Conservation (phyloP, 164 flowering plant species). For the Magnolia kwangsiensis region DNA sequence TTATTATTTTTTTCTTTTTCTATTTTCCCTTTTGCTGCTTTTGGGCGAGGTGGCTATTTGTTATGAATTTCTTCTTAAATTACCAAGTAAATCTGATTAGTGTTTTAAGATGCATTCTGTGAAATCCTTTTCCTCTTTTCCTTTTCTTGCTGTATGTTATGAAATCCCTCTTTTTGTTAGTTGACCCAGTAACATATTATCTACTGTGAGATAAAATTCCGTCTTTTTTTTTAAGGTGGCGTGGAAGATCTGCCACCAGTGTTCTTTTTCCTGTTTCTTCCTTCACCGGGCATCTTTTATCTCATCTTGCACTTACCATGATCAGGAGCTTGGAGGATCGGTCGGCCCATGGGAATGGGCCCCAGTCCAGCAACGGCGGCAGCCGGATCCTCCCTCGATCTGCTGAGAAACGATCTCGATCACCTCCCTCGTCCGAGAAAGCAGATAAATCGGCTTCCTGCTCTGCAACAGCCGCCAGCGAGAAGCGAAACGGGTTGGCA, state of each 20-base stretch:
- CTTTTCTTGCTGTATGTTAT: not conserved
- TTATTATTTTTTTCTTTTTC: not conserved
- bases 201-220: not conserved
- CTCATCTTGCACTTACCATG: slow-evolving; percentile 8
- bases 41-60: not conserved
- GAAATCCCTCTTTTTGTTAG: not conserved
- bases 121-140: not conserved
- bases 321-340: slow-evolving; percentile 27
- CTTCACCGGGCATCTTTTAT: not conserved
- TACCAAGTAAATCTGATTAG: too few species aligned
- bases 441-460: slow-evolving; percentile 1
- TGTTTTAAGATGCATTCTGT: not conserved
- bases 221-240: not conserved
- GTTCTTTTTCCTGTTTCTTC: not conserved
- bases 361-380: slow-evolving; percentile 9
- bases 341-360: slow-evolving; percentile 13
- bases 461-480: not conserved
- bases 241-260: not conserved
- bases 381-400: slow-evolving; percentile 17
- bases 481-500: slow-evolving; percentile 10
- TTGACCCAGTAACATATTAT: not conserved
- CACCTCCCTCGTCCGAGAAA: slow-evolving; percentile 23
- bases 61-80: not conserved
- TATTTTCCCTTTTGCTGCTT: not conserved
- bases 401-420: slow-evolving; percentile 14